Conservation (phyloP, 2,329 filamentous ascomycete genomes). For the Epicoccum nigrum region DNA sequence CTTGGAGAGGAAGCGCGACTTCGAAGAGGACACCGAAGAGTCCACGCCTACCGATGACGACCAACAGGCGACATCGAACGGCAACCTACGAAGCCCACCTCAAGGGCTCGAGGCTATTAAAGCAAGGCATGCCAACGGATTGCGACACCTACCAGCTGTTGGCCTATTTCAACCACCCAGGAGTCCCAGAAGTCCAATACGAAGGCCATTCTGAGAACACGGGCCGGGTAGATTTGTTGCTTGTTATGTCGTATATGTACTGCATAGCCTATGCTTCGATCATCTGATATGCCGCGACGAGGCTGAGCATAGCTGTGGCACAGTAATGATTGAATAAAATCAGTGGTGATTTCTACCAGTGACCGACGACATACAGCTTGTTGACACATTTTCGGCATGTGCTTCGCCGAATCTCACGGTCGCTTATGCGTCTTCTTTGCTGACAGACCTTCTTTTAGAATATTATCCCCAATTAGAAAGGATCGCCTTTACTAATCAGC, state of each 20-base stretch:
- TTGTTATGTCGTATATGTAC: background rate
- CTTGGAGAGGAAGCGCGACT: constrained; percentile 49
- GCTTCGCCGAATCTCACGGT: constrained; percentile 4
- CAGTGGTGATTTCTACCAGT: too few species aligned
- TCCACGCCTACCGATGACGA: constrained; percentile 32
- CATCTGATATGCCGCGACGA: background rate
- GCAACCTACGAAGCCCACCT: constrained; percentile 31
- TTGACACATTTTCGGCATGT: constrained; percentile 5
- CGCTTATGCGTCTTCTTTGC: constrained; percentile 1
- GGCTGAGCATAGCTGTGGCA: background rate
- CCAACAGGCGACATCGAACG: constrained; percentile 15
- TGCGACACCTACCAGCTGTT: constrained; percentile 28
- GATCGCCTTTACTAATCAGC: background rate
- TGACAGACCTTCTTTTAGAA: constrained; percentile 10
- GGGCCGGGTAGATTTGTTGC: background rate
- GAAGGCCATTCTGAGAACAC: constrained; percentile 27
- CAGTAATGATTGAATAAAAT: background rate
- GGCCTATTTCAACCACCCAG: constrained; percentile 32
- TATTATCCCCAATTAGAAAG: background rate
- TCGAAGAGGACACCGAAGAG: constrained; percentile 33
- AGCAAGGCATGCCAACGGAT: constrained; percentile 10
- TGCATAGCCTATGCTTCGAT: constrained; percentile 16
- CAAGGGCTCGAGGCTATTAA: constrained; percentile 7
- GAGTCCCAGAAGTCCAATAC: constrained; percentile 33
- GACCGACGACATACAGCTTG: background rate